Base-by-base conservation (phyloP, 441 rosid species). In the Geranium incanum region DNA sequence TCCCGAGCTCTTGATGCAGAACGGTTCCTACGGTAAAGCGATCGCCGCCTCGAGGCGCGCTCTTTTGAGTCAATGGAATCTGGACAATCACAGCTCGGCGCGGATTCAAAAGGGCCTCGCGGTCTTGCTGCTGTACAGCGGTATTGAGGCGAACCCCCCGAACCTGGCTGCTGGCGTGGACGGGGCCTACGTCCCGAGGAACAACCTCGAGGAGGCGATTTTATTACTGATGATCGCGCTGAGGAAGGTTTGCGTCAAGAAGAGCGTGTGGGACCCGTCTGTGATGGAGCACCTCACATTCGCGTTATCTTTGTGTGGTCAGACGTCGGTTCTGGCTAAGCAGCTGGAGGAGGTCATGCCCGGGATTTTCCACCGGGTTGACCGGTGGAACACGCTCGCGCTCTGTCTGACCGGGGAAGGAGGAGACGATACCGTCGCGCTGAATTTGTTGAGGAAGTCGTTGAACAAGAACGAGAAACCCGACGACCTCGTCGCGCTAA, bases 171-270 rank as follows among this genome's bases (percentile, higher is more conserved):
- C 84, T 72, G 95, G 89, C 79, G 68, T 82, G 8, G 95, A 93
- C 15, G 93, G 97, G 71, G 83, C 96, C 0, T 91, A 81, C 79
- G 80, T 89, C 43, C 97, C 98, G 11, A 89, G 85, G 78, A 86
- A 88, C 79, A 90, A 93, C 83, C 74, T 93, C 73, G 98, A 93
- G 83, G 97, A 93, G 84, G 92, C 96, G 59, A 82, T 93, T 81
- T 86, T 93, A 71, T 92, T 93, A 76, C 84, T 93, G 74, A 84
- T 93, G 92, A 88, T 93, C 77, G 85, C 89, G 38, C 64, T 89
- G 72, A 80, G 83, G 84, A 93, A 91, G 76, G 77, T 79, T 71
- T 73, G 78, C 79, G 87, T 82, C n/a, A 89, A 96, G 15, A 83
- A 85, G 78, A 83, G 77, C 39, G 81, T 80, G 72, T 89, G 95